These are phyloP conservation scores for Populus hybrid DNA, from an alignment of 441 rosid species.

Conservation along the genomic window DNA sequence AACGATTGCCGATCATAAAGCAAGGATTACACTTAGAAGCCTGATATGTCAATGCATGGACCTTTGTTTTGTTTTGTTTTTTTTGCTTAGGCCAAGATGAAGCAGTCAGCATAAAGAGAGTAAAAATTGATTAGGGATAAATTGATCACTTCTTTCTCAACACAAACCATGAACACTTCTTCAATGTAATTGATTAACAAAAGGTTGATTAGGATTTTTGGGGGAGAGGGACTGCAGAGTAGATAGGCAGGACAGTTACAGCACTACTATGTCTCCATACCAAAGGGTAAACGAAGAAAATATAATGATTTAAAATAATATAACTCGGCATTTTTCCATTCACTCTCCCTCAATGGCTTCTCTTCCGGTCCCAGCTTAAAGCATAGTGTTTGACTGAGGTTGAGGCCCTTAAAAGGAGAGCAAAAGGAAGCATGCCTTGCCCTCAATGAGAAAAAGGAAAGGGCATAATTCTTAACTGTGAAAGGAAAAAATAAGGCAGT, in stretches of 20 bases:
- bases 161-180: neutral
- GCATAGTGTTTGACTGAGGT: neutral
- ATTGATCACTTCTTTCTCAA: neutral
- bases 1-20: too few species aligned
- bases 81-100: neutral
- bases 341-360: neutral
- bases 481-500: neutral
- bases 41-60: too few species aligned
- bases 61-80: too few species aligned
- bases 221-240: neutral
- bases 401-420: neutral
- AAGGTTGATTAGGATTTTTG: neutral
- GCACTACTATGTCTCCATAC: neutral
- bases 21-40: too few species aligned
- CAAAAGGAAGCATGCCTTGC: neutral
- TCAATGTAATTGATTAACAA: neutral
- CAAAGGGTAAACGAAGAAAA: neutral
- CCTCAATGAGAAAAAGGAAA: neutral
- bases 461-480: neutral
- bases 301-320: neutral
- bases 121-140: neutral
- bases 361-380: neutral
- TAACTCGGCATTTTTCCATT: neutral
- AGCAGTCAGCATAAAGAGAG: neutral
- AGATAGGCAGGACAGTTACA: too few species aligned